phyloP scores from a whole-genome alignment of 2,329 filamentous ascomycete species.

The Sodiomyces alkalinus region DNA sequence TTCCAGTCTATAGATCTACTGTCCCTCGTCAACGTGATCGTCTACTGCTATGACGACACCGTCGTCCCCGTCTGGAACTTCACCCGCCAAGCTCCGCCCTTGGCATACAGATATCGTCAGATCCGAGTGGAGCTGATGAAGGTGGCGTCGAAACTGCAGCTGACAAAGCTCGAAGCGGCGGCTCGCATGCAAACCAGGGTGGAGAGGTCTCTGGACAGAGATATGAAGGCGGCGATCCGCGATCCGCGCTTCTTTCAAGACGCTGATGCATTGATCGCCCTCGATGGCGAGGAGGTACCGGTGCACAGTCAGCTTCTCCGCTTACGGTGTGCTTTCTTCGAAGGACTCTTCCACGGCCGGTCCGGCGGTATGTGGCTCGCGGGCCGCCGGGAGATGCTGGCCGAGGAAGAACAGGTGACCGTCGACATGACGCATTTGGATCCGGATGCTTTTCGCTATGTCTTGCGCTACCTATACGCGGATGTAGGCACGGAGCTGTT shows the following conservation, averaged over 20 bases:
- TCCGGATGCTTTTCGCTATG: constrained; percentile 57
- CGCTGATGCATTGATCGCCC: constrained; percentile 64
- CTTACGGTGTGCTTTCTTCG: constrained; percentile 80
- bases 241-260: constrained; percentile 62
- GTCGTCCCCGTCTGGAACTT: constrained; percentile 80
- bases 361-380: constrained; percentile 75
- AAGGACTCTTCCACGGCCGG: constrained; percentile 78
- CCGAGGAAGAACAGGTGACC: constrained; percentile 30
- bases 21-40: constrained; percentile 61
- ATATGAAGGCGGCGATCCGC: constrained; percentile 55
- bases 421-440: constrained; percentile 77
- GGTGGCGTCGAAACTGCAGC: constrained; percentile 54
- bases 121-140: constrained; percentile 80
- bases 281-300: constrained; percentile 55
- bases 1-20: constrained; percentile 61
- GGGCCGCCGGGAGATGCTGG: constrained; percentile 38
- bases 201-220: constrained; percentile 45
- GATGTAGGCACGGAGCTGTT: constrained; percentile 73
- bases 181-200: constrained; percentile 60
- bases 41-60: constrained; percentile 69
- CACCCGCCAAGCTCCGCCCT: constrained; percentile 45
- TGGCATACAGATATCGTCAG: constrained; percentile 62
- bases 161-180: constrained; percentile 59
- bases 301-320: constrained; percentile 71
- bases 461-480: constrained; percentile 69